phyloP scores from a whole-genome alignment of 768 basidiomycete species.

The Rossbeevera mucosa region DNA sequence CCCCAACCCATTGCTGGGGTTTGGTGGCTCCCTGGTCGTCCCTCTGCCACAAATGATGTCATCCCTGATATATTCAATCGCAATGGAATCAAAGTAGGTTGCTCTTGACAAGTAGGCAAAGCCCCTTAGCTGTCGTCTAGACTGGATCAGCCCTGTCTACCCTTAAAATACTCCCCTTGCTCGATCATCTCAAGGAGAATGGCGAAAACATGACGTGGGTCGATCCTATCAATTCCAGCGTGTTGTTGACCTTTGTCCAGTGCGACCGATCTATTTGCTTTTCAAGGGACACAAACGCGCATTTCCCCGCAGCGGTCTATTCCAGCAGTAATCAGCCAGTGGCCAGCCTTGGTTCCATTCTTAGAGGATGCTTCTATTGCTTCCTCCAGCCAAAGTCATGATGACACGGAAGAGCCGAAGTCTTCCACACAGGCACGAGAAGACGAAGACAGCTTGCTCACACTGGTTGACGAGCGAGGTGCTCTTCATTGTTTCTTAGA shows the following conservation, averaged over 20 bases:
- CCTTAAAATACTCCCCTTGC: slow-evolving; percentile 61
- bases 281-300: slow-evolving; percentile 63
- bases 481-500: slow-evolving; percentile 65
- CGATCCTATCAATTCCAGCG: slow-evolving; percentile 5
- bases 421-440: slow-evolving; percentile 33
- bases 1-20: slow-evolving; percentile 42
- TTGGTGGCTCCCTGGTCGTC: slow-evolving; percentile 70
- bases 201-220: slow-evolving; percentile 61
- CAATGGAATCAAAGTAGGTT: slow-evolving; percentile 55
- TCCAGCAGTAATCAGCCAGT: slow-evolving; percentile 58
- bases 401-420: slow-evolving; percentile 27
- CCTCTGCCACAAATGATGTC: slow-evolving; percentile 32
- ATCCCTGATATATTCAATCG: slow-evolving; percentile 78
- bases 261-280: slow-evolving; percentile 75
- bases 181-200: slow-evolving; percentile 69
- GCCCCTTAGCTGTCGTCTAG: slow-evolving; percentile 34
- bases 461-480: slow-evolving; percentile 55
- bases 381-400: slow-evolving; percentile 36
- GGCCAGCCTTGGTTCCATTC: slow-evolving; percentile 64
- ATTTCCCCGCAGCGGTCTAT: slow-evolving; percentile 38
- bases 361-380: slow-evolving; percentile 58
- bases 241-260: slow-evolving; percentile 36
- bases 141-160: slow-evolving; percentile 75
- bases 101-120: slow-evolving; percentile 1
- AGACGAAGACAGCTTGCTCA: slow-evolving; percentile 61